These are phyloP conservation scores for Papilionanthe hybrid DNA, from an alignment of 116 monocot genomes.

Conservation along the genomic window DNA sequence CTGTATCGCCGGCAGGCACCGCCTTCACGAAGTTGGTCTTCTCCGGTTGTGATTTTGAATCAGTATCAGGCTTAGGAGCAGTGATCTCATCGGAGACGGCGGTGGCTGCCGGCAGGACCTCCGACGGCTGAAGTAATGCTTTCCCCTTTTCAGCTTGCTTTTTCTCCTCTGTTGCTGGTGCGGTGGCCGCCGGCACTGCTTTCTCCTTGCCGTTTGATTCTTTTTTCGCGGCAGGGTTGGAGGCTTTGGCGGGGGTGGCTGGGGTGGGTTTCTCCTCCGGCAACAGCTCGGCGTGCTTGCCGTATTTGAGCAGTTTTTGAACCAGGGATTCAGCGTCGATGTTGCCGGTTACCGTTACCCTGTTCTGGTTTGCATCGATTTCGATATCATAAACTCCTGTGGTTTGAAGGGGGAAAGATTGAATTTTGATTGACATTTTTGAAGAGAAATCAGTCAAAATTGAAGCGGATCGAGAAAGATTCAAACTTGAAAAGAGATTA, in stretches of 20 bases:
- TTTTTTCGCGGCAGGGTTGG: background rate
- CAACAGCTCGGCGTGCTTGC: slow-evolving; percentile 19
- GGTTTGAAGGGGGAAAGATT: background rate
- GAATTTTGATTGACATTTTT: background rate
- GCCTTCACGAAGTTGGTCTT: background rate
- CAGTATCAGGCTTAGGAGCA: background rate
- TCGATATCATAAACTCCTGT: slow-evolving; percentile 16
- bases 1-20: background rate
- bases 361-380: slow-evolving; percentile 21
- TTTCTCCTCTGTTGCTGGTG: background rate
- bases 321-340: slow-evolving; percentile 19
- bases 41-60: background rate
- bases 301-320: slow-evolving; percentile 8
- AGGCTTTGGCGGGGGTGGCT: background rate
- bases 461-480: background rate
- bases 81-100: background rate
- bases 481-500: background rate
- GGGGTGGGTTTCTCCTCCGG: slow-evolving; percentile 6
- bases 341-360: slow-evolving; percentile 18
- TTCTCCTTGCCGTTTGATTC: background rate
- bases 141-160: no score
- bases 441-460: background rate
- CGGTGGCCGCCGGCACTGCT: no score
- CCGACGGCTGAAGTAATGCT: no score
- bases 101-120: no score